Base-by-base conservation (phyloP, 306 rosid species). In the Pyrus communis region DNA sequence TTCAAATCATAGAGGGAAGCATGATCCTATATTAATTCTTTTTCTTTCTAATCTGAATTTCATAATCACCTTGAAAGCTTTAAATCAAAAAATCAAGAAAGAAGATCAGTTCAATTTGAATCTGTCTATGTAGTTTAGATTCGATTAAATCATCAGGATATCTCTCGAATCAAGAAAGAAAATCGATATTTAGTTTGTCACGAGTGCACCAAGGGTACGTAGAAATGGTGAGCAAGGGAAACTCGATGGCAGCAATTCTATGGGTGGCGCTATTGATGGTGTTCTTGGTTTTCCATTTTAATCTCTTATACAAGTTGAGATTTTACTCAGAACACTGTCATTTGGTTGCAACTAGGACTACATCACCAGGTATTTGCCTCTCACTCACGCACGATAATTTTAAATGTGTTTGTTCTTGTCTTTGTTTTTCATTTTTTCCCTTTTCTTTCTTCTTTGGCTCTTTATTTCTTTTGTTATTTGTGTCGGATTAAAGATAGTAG, bases 201-300 rank as follows among this genome's bases (percentile, higher is more conserved):
- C 30, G 11, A 25, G 28, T 2, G 1, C 17, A 11, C 4, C 25
- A 4, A 0, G 0, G 1, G 25, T 25, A 11, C 4, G 7, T 12
- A 12, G 7, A 6, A 61, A 25, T 27, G 66, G 28, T 54, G 71
- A 78, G 7, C 76, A 81, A 45, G 74, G 66, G 42, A 82, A 30
- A 75, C 27, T 78, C 75, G 12, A 63, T 28, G 51, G 40, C 40
- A 35, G 28, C 46, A 38, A 67, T 79, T 5, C 3, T 69, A 11
- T 31, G 71, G 59, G 2, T 74, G 31, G 63, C 69, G 18, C 27
- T 82, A 7, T 58, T 76, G 49, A 13, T 82, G 25, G 5, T 65
- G 61, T 23, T 73, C 63, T 38, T 64, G 11, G 66, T 55, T 54
- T 63, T 74, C 23, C 71, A 77, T 70, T 8, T 76, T 9, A 64